A percentile compares a stretch with the other conserved stretches of the same genome.
These are phyloP conservation scores for Medicago lupulina DNA, from an alignment of 306 rosid species.

Conservation along the genomic window DNA sequence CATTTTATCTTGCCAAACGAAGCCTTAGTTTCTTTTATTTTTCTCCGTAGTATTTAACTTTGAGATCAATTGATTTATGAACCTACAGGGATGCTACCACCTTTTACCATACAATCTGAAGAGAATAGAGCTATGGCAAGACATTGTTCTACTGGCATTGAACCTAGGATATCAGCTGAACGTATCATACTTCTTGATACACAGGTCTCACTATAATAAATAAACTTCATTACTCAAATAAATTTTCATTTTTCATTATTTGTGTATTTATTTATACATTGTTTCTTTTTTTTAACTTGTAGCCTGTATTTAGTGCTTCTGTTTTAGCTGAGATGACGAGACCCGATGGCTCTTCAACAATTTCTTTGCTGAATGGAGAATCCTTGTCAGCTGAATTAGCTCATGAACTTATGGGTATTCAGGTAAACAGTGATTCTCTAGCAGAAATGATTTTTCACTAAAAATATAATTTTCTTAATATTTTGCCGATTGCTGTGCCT, in stretches of 20 bases:
- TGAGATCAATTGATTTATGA: neutral
- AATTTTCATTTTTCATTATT: neutral
- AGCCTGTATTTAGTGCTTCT: slow-evolving; percentile 88
- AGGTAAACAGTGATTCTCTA: slow-evolving; percentile 53
- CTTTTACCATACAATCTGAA: slow-evolving; percentile 69
- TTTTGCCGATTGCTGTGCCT: slow-evolving; percentile 13
- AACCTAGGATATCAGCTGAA: slow-evolving; percentile 83
- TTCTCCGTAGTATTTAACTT: neutral
- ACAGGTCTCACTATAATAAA: slow-evolving; percentile 56
- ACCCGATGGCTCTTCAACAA: slow-evolving; percentile 80
- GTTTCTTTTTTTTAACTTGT: slow-evolving; percentile 30
- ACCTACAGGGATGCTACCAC: slow-evolving; percentile 80
- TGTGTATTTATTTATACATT: neutral
- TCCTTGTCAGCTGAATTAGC: slow-evolving; percentile 83
- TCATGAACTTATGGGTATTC: slow-evolving; percentile 81
- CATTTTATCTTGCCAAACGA: too few relatives aligned
- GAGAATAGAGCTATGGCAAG: slow-evolving; percentile 81
- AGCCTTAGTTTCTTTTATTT: neutral
- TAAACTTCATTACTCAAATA: neutral
- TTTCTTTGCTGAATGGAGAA: slow-evolving; percentile 70
- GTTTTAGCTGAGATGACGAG: slow-evolving; percentile 86
- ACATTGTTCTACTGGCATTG: slow-evolving; percentile 85
- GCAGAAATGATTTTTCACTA: neutral
- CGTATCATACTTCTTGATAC: slow-evolving; percentile 89
- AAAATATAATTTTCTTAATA: neutral